These are phyloP conservation scores for Trichoderma koningii DNA, from an alignment of 2,329 filamentous ascomycete genomes.

Conservation along the genomic window DNA sequence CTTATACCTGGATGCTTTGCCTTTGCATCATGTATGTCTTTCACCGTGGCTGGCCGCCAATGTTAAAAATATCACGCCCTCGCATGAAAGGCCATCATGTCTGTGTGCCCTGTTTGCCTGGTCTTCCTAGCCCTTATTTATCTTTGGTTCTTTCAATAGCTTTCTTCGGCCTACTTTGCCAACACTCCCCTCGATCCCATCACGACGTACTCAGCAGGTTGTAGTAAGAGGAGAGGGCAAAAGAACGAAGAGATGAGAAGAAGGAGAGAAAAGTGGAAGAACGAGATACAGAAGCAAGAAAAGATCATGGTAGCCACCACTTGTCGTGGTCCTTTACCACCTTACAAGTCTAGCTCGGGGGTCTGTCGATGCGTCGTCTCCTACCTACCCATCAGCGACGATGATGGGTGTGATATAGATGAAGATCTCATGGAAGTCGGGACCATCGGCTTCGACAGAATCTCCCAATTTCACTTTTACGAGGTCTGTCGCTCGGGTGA, in stretches of 20 bases:
- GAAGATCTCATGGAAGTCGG: background rate
- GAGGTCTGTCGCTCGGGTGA: background rate
- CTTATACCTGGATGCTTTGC: background rate
- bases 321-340: background rate
- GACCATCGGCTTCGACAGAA: constrained; percentile 5
- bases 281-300: background rate
- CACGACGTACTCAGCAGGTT: background rate
- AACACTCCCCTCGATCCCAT: background rate
- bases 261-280: background rate
- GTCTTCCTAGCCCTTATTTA: background rate
- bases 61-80: constrained; percentile 8
- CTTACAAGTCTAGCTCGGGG: background rate
- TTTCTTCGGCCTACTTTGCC: background rate
- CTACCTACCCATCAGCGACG: background rate
- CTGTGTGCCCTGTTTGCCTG: background rate
- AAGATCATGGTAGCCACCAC: background rate
- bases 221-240: background rate
- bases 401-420: background rate
- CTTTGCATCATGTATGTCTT: constrained; percentile 9
- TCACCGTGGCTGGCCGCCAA: background rate
- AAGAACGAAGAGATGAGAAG: background rate
- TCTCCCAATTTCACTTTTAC: constrained; percentile 10
- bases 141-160: background rate
- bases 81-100: background rate
- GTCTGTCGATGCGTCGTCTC: background rate